phyloP scores from a whole-genome alignment of 371 early-diverging fungal genomes.

The Saksenaea oblongispora region DNA sequence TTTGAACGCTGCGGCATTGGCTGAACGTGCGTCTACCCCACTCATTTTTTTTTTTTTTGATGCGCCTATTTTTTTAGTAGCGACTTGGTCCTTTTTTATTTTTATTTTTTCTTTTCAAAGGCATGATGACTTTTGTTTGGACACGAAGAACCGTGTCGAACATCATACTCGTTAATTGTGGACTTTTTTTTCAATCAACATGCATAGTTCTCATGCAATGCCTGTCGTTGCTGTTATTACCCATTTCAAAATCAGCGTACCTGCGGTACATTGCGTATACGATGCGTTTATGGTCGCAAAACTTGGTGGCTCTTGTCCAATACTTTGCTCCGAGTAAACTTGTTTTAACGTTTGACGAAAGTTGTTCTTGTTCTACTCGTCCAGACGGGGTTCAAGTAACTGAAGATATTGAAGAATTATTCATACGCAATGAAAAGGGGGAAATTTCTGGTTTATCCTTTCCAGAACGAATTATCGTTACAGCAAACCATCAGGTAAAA shows the following conservation, averaged over 20 bases:
- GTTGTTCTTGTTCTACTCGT: conserved; percentile 13
- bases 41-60: neutral
- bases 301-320: conserved; percentile 53
- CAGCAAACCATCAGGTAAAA: conserved; percentile 82
- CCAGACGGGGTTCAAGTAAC: conserved; percentile 10
- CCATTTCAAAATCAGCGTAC: conserved; percentile 41
- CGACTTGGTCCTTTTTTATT: neutral
- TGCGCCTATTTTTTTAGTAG: neutral
- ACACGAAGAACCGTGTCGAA: neutral
- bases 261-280: conserved; percentile 44
- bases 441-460: conserved; percentile 31
- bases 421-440: conserved; percentile 27
- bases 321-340: conserved; percentile 58
- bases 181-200: neutral
- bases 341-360: conserved; percentile 50
- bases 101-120: neutral
- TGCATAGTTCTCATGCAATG: conserved; percentile 11
- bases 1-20: neutral
- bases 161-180: neutral
- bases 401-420: conserved; percentile 21
- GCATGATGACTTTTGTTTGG: neutral
- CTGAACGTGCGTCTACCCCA: neutral
- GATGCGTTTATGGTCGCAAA: conserved; percentile 49
- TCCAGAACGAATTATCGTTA: conserved; percentile 54
- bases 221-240: conserved; percentile 31